phyloP scores from a whole-genome alignment of 169 alveolate genomes.

The Plasmodium relictum region DNA sequence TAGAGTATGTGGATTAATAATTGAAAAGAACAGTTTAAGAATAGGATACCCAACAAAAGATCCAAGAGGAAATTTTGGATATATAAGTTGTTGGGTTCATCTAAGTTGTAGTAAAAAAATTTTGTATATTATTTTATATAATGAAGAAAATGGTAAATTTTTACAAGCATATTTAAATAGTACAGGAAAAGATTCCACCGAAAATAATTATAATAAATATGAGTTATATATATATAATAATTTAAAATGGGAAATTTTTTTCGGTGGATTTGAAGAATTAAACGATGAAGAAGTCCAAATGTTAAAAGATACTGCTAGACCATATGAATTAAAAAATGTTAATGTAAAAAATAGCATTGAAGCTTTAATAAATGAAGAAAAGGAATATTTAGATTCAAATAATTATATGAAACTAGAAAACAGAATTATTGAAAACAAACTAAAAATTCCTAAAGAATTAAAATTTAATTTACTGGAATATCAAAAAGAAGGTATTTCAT shows the following conservation, averaged over 20 bases:
- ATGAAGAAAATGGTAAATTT: constrained; percentile 20
- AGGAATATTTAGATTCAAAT: neutral
- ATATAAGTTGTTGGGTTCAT: constrained; percentile 79
- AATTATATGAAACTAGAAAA: constrained; percentile 30
- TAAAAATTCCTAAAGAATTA: constrained; percentile 75
- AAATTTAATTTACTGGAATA: constrained; percentile 71
- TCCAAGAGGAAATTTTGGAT: constrained; percentile 78
- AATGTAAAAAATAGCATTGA: constrained; percentile 38
- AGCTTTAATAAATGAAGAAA: constrained; percentile 49
- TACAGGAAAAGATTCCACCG: neutral
- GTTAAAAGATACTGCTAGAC: constrained; percentile 30
- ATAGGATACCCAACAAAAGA: constrained; percentile 81
- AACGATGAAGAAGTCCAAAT: constrained; percentile 49
- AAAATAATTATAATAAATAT: constrained; percentile 11
- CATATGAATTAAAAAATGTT: constrained; percentile 14
- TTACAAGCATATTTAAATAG: constrained; percentile 34
- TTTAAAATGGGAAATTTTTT: constrained; percentile 61
- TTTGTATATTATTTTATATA: constrained; percentile 47
- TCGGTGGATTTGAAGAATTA: constrained; percentile 59
- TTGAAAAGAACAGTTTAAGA: constrained; percentile 64
- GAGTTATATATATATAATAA: constrained; percentile 30
- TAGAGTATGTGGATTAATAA: constrained; percentile 68
- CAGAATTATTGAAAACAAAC: constrained; percentile 53
- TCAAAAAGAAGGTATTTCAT: constrained; percentile 86
- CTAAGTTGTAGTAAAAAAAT: constrained; percentile 77